Conservation (phyloP, 2,329 filamentous ascomycete genomes). For the Colletotrichum sp. region DNA sequence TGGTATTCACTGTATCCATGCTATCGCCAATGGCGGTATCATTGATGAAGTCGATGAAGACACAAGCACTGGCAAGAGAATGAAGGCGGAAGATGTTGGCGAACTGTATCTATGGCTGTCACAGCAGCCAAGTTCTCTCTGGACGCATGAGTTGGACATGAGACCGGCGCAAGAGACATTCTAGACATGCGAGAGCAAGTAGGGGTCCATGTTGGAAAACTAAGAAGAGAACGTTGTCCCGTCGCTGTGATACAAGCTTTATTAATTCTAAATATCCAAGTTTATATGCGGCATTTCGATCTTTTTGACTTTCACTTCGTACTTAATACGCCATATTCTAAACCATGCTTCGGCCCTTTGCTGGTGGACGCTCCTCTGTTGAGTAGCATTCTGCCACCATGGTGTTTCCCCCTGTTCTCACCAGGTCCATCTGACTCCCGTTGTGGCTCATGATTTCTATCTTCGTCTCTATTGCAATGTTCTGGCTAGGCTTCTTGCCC, state of each 20-base stretch:
- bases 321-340: rapidly evolving
- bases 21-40: slow-evolving; percentile 61
- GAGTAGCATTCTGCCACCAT: not conserved
- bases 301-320: not conserved
- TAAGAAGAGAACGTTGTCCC: not conserved
- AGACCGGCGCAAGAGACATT: slow-evolving; percentile 19
- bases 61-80: slow-evolving; percentile 54
- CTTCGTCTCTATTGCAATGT: not conserved
- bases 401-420: not conserved
- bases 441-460: not conserved
- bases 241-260: not conserved
- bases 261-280: not conserved
- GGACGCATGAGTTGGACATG: slow-evolving; percentile 20
- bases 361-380: not conserved
- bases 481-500: not conserved
- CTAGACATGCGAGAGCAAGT: not conserved
- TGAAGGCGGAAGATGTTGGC: slow-evolving; percentile 62
- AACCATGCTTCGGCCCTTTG: not conserved
- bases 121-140: slow-evolving; percentile 19
- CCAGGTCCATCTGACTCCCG: not conserved
- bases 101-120: slow-evolving; percentile 55
- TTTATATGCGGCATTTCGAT: not conserved
- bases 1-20: slow-evolving; percentile 63
- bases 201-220: not conserved
- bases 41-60: slow-evolving; percentile 53